A percentile compares a stretch with the other conserved stretches of the same genome.
phyloP scores from a whole-genome alignment of 2,329 filamentous ascomycete genomes.

The Alternaria incomplexa region DNA sequence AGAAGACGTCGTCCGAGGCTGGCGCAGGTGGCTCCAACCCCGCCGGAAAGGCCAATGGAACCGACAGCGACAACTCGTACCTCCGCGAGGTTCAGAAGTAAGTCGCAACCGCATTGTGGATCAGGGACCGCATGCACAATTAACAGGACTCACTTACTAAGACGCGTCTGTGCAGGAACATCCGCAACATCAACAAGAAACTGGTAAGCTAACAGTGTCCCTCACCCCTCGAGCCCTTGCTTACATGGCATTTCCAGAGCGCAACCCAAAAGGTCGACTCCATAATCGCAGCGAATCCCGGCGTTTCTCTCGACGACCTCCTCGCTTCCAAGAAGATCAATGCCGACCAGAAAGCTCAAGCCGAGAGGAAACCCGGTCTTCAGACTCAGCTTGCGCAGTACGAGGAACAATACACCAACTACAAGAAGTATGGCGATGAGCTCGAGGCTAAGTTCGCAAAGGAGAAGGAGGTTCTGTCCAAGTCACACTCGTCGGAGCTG shows the following conservation, averaged over 20 bases:
- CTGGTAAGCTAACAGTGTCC: slow-evolving; percentile 67
- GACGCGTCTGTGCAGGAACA: slow-evolving; percentile 64
- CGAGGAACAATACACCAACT: slow-evolving; percentile 76
- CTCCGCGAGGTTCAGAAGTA: slow-evolving; percentile 92
- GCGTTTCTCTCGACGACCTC: slow-evolving; percentile 74
- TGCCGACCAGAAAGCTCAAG: slow-evolving; percentile 77
- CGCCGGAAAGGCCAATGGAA: slow-evolving; percentile 56
- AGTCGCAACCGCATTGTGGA: slow-evolving; percentile 40
- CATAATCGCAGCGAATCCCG: slow-evolving; percentile 72
- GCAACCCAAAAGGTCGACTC: slow-evolving; percentile 75
- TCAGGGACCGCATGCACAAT: neutral
- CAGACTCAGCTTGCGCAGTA: slow-evolving; percentile 71
- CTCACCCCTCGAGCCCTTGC: slow-evolving; percentile 14
- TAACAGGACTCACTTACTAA: slow-evolving; percentile 21
- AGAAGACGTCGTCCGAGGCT: slow-evolving; percentile 39
- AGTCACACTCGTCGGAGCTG: slow-evolving; percentile 63
- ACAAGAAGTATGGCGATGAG: slow-evolving; percentile 77
- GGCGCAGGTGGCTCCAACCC: slow-evolving; percentile 41
- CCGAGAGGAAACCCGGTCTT: slow-evolving; percentile 76
- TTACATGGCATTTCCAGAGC: slow-evolving; percentile 55
- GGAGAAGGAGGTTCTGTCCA: slow-evolving; percentile 63
- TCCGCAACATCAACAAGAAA: slow-evolving; percentile 94
- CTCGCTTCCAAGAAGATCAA: slow-evolving; percentile 77
- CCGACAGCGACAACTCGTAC: slow-evolving; percentile 77
- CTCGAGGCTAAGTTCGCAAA: slow-evolving; percentile 66